Conservation (phyloP, 1,284 basidiomycete species). For the Fomes fomentarius region DNA sequence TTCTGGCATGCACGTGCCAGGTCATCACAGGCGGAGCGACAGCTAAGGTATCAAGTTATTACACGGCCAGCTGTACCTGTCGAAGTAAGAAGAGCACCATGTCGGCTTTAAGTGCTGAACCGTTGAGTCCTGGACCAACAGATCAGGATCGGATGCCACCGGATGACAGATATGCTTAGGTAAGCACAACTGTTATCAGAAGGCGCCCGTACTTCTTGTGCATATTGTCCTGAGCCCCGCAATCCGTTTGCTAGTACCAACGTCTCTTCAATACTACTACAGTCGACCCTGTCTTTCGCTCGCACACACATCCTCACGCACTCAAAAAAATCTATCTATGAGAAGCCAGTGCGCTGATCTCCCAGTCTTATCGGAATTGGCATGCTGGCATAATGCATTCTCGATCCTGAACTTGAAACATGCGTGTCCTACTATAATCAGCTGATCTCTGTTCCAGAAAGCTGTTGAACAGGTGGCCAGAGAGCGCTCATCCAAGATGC, state of each 20-base stretch:
- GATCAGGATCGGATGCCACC: too few relatives aligned
- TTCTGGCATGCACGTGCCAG: conserved; percentile 98
- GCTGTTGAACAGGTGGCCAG: conserved; percentile 64
- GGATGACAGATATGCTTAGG: too few relatives aligned
- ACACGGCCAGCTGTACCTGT: conserved; percentile 8
- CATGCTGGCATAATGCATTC: conserved; percentile 76
- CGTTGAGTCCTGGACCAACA: not conserved
- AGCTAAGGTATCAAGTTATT: conserved; percentile 45
- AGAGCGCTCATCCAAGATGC: conserved; percentile 41
- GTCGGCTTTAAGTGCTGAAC: not conserved
- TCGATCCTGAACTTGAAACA: conserved; percentile 74
- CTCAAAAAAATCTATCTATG: conserved; percentile 80
- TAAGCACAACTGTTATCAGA: too few relatives aligned
- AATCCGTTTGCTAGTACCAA: conserved; percentile 58
- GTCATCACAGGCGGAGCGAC: conserved; percentile 70
- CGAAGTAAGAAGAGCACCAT: conserved; percentile 27
- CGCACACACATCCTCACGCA: conserved; percentile 70
- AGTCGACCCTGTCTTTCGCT: conserved; percentile 71
- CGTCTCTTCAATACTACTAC: conserved; percentile 75
- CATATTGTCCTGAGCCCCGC: conserved; percentile 4
- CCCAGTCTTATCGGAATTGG: conserved; percentile 77
- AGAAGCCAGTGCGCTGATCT: conserved; percentile 73
- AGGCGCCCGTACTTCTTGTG: too few relatives aligned
- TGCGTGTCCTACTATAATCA: conserved; percentile 69
- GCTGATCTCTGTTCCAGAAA: conserved; percentile 70